These are phyloP conservation scores for Rhizophora mangle DNA, from an alignment of 345 rosid species.

Conservation along the genomic window DNA sequence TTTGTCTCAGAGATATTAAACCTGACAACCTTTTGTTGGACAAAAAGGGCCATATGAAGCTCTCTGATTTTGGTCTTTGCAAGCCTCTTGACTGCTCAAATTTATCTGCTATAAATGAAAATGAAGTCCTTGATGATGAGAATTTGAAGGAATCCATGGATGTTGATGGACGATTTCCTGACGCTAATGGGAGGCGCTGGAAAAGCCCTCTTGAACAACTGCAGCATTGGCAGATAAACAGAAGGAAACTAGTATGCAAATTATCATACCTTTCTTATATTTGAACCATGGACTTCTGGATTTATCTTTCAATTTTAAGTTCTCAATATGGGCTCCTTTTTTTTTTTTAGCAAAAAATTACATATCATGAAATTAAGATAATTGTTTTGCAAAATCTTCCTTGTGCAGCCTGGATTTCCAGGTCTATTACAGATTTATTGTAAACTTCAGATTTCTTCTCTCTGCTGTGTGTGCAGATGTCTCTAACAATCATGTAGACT, in stretches of 20 bases:
- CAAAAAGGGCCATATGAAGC: slow-evolving; percentile 84
- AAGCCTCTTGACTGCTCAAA: slow-evolving; percentile 86
- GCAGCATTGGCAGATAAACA: slow-evolving; percentile 86
- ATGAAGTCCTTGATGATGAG: slow-evolving; percentile 66
- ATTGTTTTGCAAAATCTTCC: not conserved
- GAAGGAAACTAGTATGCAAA: slow-evolving; percentile 69
- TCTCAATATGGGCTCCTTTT: not conserved
- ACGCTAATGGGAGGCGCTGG: slow-evolving; percentile 67
- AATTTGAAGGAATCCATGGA: slow-evolving; percentile 63
- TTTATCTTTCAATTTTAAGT: not conserved
- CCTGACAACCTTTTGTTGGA: slow-evolving; percentile 93
- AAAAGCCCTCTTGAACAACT: slow-evolving; percentile 77
- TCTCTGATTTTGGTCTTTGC: slow-evolving; percentile 98
- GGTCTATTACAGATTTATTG: not conserved
- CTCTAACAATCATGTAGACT: not conserved
- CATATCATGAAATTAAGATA: not conserved
- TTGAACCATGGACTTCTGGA: not conserved
- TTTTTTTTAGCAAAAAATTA: not conserved
- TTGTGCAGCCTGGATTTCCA: not conserved
- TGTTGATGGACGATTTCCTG: slow-evolving; percentile 48
- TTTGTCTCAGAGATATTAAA: slow-evolving; percentile 76
- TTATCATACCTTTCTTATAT: slow-evolving; percentile 9
- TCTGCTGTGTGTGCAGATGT: not conserved
- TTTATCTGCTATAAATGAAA: slow-evolving; percentile 65
- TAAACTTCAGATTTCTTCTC: no score